Conservation (phyloP, 169 alveolate species). For the Plasmodium blacklocki region DNA sequence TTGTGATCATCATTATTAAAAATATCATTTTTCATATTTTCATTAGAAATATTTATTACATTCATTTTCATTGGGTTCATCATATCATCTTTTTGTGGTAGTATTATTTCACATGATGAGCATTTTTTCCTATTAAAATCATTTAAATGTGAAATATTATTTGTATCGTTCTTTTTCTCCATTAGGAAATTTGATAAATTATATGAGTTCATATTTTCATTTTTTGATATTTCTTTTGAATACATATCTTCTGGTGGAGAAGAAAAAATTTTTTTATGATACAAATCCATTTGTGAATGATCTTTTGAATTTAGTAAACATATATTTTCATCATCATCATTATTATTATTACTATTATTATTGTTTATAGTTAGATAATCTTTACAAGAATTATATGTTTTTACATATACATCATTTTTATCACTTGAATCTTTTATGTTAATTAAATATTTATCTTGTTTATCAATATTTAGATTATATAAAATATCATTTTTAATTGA, state of each 20-base stretch:
- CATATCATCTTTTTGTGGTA: slow-evolving; percentile 9
- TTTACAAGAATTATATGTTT: too few species aligned
- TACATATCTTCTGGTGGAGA: neutral
- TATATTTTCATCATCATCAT: neutral
- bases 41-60: neutral
- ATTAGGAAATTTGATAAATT: neutral
- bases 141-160: slow-evolving; percentile 12
- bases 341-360: too few species aligned
- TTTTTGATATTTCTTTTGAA: neutral
- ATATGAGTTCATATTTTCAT: neutral
- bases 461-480: neutral
- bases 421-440: slow-evolving; percentile 20
- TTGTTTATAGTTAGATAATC: neutral
- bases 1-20: neutral
- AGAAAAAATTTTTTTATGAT: neutral
- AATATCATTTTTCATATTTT: slow-evolving; percentile 9
- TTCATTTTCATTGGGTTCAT: neutral
- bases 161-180: neutral
- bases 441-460: slow-evolving; percentile 8
- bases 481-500: slow-evolving; percentile 1
- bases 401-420: slow-evolving; percentile 2
- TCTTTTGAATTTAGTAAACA: neutral
- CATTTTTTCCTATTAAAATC: slow-evolving; percentile 25
- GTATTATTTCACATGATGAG: slow-evolving; percentile 20
- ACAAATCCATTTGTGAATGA: neutral